Conservation (phyloP, 352 stramenopile genomes). For the Globisporangium paroecandrum region DNA sequence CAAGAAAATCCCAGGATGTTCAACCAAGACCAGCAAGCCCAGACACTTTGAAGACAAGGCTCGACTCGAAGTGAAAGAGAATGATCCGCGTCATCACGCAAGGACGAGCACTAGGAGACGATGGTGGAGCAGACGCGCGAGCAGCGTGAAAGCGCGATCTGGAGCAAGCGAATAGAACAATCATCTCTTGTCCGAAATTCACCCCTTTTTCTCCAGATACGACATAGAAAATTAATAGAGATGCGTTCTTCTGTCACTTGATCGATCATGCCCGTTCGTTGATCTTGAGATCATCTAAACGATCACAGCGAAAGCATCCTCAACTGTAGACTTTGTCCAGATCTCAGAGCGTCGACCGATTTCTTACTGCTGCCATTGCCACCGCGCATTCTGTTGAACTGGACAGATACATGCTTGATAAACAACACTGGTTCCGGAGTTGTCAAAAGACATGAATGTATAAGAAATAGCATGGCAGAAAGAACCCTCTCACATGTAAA, state of each 20-base stretch:
- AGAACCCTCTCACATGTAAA: neutral
- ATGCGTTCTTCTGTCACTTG: too few relatives aligned
- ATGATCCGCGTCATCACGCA: neutral
- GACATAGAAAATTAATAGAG: too few relatives aligned
- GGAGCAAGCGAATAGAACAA: neutral
- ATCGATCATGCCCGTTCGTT: too few relatives aligned
- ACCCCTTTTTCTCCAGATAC: too few relatives aligned
- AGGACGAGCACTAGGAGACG: neutral
- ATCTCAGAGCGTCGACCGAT: too few relatives aligned
- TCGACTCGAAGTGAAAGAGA: neutral
- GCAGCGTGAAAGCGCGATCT: neutral
- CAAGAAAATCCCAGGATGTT: neutral
- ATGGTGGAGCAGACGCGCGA: neutral
- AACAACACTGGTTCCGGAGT: neutral
- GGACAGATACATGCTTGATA: too few relatives aligned
- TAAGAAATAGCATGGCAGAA: neutral
- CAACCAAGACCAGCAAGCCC: neutral
- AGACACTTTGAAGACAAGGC: neutral
- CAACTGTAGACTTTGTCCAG: too few relatives aligned
- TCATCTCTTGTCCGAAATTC: too few relatives aligned
- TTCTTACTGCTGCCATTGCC: too few relatives aligned
- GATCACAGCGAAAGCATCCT: too few relatives aligned
- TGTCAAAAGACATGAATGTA: neutral
- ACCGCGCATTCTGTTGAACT: too few relatives aligned
- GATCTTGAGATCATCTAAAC: too few relatives aligned